phyloP scores from a whole-genome alignment of 495 filamentous ascomycete genomes.

The Neurospora sp. region DNA sequence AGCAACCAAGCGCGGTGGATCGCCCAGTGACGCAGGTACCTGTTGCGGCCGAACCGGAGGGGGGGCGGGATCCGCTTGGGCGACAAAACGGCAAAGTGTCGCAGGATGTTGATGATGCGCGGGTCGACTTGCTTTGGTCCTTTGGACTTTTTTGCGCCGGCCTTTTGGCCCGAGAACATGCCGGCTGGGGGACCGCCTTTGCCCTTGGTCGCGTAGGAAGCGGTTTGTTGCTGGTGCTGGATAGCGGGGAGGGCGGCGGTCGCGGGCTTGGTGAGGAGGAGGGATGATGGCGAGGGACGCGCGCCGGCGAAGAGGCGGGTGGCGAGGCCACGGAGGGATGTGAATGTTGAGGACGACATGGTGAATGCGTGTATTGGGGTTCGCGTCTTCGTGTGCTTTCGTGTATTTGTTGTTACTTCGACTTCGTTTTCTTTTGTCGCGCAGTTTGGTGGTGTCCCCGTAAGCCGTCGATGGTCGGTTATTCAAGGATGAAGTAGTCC shows the following conservation, averaged over 20 bases:
- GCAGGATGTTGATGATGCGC: slow-evolving; percentile 22
- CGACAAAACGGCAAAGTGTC: slow-evolving; percentile 18
- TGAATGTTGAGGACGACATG: slow-evolving; percentile 18
- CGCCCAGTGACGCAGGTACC: slow-evolving; percentile 93
- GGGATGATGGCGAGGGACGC: slow-evolving; percentile 2
- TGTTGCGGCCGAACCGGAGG: slow-evolving; percentile 75
- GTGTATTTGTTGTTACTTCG: neutral
- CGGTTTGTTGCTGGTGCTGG: neutral
- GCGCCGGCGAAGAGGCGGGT: slow-evolving; percentile 10
- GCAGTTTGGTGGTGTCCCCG: neutral
- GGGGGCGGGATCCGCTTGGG: slow-evolving; percentile 49
- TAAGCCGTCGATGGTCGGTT: neutral
- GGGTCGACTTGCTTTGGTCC: slow-evolving; percentile 22
- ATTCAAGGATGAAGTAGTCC: too few relatives aligned
- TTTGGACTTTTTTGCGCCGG: neutral
- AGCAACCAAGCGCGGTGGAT: slow-evolving; percentile 93
- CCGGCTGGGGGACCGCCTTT: neutral
- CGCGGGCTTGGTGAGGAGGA: neutral
- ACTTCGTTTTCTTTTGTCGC: neutral
- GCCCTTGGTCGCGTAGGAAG: neutral
- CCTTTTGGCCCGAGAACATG: slow-evolving; percentile 3
- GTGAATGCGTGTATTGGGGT: neutral
- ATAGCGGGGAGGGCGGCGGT: slow-evolving; percentile 2
- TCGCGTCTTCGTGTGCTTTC: neutral
- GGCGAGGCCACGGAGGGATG: slow-evolving; percentile 19